Evolutionary conservation across 768 basidiomycete species (phyloP).

Genomic region (Pleurotus giganteus): DNA sequence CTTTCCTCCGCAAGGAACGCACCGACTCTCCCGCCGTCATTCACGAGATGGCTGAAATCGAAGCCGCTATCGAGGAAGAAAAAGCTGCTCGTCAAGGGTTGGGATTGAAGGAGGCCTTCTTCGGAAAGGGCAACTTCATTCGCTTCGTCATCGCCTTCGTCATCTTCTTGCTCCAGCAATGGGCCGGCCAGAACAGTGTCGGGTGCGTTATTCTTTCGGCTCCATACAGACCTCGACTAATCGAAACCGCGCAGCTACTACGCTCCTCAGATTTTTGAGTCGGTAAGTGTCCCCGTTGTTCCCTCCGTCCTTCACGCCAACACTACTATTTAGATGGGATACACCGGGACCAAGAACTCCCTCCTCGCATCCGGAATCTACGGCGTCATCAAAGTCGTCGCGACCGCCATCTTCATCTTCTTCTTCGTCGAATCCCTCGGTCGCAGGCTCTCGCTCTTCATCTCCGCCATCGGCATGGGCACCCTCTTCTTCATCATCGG

Average conservation of each 20-base stretch:
- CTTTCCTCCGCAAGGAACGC: constrained; percentile 29
- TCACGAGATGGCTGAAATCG: constrained; percentile 30
- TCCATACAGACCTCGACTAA: neutral
- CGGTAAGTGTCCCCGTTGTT: constrained; percentile 34
- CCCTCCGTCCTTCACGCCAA: constrained; percentile 1
- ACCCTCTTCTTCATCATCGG: constrained; percentile 80
- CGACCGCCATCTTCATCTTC: constrained; percentile 65
- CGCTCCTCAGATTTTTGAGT: constrained; percentile 69
- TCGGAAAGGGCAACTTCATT: constrained; percentile 77
- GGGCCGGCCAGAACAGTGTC: constrained; percentile 83
- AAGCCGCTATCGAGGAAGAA: constrained; percentile 29
- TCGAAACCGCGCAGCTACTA: constrained; percentile 46
- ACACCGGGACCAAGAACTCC: constrained; percentile 52
- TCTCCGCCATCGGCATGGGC: constrained; percentile 79
- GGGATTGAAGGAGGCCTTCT: constrained; percentile 67
- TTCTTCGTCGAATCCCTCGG: constrained; percentile 68
- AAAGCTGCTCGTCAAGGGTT: constrained; percentile 55
- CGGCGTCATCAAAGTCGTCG: constrained; percentile 63
- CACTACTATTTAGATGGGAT: constrained; percentile 52
- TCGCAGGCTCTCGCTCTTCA: constrained; percentile 66
- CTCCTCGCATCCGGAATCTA: constrained; percentile 75
- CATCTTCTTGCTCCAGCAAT: constrained; percentile 81
- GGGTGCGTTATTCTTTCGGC: constrained; percentile 27
- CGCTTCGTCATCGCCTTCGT: constrained; percentile 81
- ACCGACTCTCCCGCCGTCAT: constrained; percentile 26